Evolutionary conservation across 2,329 filamentous ascomycete species (phyloP), one percentile per base, ranked within the genome.

Genomic region (Penicillium nordicum): DNA sequence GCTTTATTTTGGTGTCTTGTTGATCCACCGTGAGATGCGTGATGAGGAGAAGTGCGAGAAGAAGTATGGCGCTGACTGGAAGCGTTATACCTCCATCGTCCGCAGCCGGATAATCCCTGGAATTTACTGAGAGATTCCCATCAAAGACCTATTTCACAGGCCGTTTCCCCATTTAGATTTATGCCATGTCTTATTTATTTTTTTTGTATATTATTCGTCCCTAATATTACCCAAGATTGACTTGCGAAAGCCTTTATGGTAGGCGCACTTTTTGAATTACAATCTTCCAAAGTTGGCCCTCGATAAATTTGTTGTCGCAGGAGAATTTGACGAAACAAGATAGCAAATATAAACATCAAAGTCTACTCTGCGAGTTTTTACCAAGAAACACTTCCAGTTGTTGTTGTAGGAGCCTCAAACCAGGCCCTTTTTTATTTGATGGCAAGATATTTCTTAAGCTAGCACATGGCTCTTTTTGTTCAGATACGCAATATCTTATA

Each of bases 61-160:
- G 70, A 97, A 97, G 81, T 97, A 97, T 69, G 92, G 92, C 27
- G 87, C 87, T 64, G 92, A 97, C 70, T 97, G 93, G 92, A 85
- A 92, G 61, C 84, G 85, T 76, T 97, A 97, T 76, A 92, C 89
- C 74, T 85, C 87, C 74, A 82, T 86, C 70, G 93, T 97, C 43
- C 85, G 82, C 58, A 96, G 84, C 74, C 84, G 87, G 69, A 95
- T 97, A 64, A 76, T 97, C 40, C 93, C 93, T 6, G 89, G 89
- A 36, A 78, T 97, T 18, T 97, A 97, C 76, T 97, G 66, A 44
- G 18, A 29, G 5, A 27, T 43, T 30, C 2, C 14, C 21, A 18
- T 42, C n/a, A 38, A 46, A 23, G 25, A 25, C 16, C 11, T 21
- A 8, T 41, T 44, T 40, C 12, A 52, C 25, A 25, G 27, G 25